Evolutionary conservation across 192 early-diverging fungal genomes (phyloP).

Genomic region (Linnemannia elongata): DNA sequence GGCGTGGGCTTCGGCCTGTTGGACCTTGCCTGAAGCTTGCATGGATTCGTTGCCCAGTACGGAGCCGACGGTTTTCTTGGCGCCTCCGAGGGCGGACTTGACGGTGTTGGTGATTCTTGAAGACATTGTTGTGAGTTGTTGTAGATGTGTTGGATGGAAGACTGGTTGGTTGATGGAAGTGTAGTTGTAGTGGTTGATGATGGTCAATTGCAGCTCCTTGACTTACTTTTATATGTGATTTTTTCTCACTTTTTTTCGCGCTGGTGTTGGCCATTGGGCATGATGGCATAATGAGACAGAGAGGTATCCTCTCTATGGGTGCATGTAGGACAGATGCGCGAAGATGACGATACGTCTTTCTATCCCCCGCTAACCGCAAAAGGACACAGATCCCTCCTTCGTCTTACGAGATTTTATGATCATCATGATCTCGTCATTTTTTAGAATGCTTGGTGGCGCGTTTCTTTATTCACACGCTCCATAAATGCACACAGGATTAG

Average conservation of each 20-base stretch:
- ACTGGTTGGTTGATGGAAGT: neutral
- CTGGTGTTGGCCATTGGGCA: neutral
- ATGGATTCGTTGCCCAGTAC: slow-evolving; percentile 34
- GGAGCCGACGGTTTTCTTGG: slow-evolving; percentile 39
- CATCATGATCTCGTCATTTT: too few relatives aligned
- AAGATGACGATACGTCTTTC: neutral
- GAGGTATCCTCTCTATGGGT: neutral
- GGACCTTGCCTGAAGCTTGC: slow-evolving; percentile 32
- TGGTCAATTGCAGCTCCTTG: neutral
- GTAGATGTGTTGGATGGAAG: neutral
- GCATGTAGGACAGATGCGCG: neutral
- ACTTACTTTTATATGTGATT: neutral
- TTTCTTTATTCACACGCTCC: too few relatives aligned
- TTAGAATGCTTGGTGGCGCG: too few relatives aligned
- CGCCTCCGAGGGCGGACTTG: slow-evolving; percentile 31
- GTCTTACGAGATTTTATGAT: too few relatives aligned
- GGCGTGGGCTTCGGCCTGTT: slow-evolving; percentile 28
- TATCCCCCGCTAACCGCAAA: too few relatives aligned
- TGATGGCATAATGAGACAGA: neutral
- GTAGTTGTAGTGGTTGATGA: neutral
- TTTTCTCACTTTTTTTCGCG: neutral
- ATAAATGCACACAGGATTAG: too few relatives aligned
- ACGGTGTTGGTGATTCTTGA: slow-evolving; percentile 26
- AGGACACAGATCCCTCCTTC: too few relatives aligned
- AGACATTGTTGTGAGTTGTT: slow-evolving; percentile 15